Evolutionary conservation across 352 stramenopile genomes (phyloP).

Genomic region (Pythium dissimile): DNA sequence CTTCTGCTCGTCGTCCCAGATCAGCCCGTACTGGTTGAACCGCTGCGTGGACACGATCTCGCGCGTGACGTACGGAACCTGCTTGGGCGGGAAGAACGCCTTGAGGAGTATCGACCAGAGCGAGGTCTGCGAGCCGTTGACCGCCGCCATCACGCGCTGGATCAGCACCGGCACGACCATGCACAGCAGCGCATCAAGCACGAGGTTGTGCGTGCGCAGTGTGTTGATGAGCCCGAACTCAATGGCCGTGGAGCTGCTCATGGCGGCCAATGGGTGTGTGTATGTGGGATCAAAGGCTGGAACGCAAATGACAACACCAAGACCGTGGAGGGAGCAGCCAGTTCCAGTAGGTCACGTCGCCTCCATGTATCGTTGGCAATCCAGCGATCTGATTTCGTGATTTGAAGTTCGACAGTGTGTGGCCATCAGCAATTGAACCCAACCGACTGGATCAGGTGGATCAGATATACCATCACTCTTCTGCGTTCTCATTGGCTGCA

Average conservation of each 20-base stretch:
- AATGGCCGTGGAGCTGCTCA: slow-evolving; percentile 26
- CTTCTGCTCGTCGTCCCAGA: slow-evolving; percentile 31
- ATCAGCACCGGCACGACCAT: slow-evolving; percentile 54
- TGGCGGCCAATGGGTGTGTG: no score
- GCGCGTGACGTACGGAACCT: slow-evolving; percentile 15
- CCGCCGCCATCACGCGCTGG: slow-evolving; percentile 40
- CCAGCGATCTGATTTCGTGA: no score
- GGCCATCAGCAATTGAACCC: no score
- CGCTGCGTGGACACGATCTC: slow-evolving; percentile 24
- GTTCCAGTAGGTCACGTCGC: no score
- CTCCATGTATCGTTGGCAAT: no score
- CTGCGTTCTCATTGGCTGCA: slow-evolving; percentile 1
- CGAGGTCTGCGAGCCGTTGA: slow-evolving; percentile 11
- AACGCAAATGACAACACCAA: slow-evolving; percentile 4
- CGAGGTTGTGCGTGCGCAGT: slow-evolving; percentile 38
- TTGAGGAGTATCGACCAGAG: slow-evolving; percentile 7
- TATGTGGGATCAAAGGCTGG: no score
- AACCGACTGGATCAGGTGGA: no score
- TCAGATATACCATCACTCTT: slow-evolving; percentile 5
- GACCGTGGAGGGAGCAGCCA: no score
- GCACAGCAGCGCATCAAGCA: slow-evolving; percentile 55
- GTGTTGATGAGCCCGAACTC: slow-evolving; percentile 56
- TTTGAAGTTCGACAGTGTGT: no score
- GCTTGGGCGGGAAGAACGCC: slow-evolving; percentile 1
- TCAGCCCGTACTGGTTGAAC: slow-evolving; percentile 25